phyloP scores from a whole-genome alignment of 352 stramenopile genomes.

The Saprolegnia diclina region DNA sequence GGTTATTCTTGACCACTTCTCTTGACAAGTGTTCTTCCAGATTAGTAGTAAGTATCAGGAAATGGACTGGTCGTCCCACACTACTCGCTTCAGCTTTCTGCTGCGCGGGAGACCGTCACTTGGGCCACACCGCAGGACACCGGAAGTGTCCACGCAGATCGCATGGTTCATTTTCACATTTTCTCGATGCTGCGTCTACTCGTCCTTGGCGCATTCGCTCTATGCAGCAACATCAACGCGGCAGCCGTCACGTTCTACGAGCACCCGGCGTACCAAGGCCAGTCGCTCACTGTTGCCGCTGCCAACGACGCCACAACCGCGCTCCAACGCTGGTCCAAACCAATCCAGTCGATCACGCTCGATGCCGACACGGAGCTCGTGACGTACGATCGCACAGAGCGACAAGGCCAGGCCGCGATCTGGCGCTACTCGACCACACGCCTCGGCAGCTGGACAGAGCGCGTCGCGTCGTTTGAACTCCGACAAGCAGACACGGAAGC shows the following conservation, averaged over 20 bases:
- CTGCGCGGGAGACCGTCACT: too few species aligned
- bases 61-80: too few species aligned
- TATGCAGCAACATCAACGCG: too few species aligned
- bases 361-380: neutral
- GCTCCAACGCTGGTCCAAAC: neutral
- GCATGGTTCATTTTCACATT: too few species aligned
- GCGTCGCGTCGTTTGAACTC: neutral
- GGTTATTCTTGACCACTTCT: too few species aligned
- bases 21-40: too few species aligned
- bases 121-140: too few species aligned
- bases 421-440: neutral
- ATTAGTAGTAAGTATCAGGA: too few species aligned
- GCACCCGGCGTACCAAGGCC: neutral
- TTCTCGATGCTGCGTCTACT: too few species aligned
- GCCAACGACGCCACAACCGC: neutral
- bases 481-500: neutral
- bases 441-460: neutral
- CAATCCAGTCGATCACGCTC: neutral
- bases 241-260: neutral
- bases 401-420: neutral
- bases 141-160: too few species aligned
- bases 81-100: too few species aligned
- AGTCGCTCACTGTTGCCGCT: neutral
- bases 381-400: neutral
- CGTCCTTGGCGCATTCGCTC: too few species aligned